Evolutionary conservation across 345 rosid genomes (phyloP), one percentile per base, ranked within the genome.

Genomic region (Melastoma malabathricum): DNA sequence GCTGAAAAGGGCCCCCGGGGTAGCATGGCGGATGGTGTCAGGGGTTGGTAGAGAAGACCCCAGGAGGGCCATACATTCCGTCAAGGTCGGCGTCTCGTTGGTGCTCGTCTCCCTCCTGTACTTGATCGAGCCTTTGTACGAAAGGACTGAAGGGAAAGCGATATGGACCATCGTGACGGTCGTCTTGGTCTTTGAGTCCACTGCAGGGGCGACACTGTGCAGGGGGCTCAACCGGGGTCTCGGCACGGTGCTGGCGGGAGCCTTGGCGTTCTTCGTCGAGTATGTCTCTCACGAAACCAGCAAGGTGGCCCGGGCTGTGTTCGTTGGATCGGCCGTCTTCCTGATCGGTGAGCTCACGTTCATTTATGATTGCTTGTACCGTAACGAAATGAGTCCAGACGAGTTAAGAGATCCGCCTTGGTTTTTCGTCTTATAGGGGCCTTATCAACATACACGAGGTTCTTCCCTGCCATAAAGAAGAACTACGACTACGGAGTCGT

Each of bases 81-180:
- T 86, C 23, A 86, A 89, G 78, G 94, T 89, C n/a, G 95, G 97
- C 1, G 16, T 70, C 0, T 63, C 95, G 12, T 56, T 86, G 62
- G 72, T 95, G 16, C 58, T 89, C 27, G 97, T 81, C 10, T 83
- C 97, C 8, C 43, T 79, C 23, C 38, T 81, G 56, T 89, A 81
- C 53, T 59, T 83, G 41, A 27, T 75, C 46, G 77, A 79, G 65
- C 93, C 89, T n/a, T 56, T 85, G 66, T 83, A 63, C 53, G 64
- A 85, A 64, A 75, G 74, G 41, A 58, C 83, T 12, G 95, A 93
- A 7, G 58, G 51, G 10, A 76, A 47, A 64, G 83, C 94, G 29
- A 81, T 83, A 6, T 81, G 95, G 94, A 85, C 94, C 14, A 87
- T 81, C 59, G 69, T 83, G 87, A 83, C 96, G 14, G 94, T 87